Evolutionary conservation across 805 yeast species (phyloP).

Genomic region (Saccharomycopsis javanensis): DNA sequence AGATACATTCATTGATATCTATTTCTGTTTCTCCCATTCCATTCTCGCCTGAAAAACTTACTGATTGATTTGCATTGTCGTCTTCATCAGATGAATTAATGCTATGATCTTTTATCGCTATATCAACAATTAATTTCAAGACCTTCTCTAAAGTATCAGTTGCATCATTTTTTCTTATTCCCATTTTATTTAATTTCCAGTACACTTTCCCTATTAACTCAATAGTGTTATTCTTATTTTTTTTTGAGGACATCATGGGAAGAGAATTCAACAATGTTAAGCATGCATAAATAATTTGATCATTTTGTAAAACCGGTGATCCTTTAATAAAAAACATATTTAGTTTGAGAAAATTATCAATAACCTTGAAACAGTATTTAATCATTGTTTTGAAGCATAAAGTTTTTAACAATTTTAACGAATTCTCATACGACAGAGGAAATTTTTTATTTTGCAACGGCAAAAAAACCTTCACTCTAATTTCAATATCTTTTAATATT

Average conservation of each 20-base stretch:
- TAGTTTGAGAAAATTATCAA: constrained; percentile 35
- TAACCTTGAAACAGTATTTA: constrained; percentile 35
- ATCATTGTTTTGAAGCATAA: constrained; percentile 34
- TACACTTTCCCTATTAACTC: constrained; percentile 42
- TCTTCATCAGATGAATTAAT: constrained; percentile 5
- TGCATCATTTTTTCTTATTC: constrained; percentile 48
- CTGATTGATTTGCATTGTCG: constrained; percentile 12
- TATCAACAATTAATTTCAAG: constrained; percentile 40
- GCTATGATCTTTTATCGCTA: constrained; percentile 26
- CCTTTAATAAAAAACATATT: constrained; percentile 42
- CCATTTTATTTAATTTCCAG: constrained; percentile 50
- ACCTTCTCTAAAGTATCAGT: constrained; percentile 51
- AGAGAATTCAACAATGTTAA: constrained; percentile 41
- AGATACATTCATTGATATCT: background rate
- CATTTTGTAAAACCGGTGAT: constrained; percentile 42
- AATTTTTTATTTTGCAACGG: constrained; percentile 25
- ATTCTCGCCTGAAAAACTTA: background rate
- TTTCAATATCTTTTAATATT: constrained; percentile 24
- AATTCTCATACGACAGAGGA: constrained; percentile 21
- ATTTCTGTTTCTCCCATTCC: constrained; percentile 10
- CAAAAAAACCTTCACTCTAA: constrained; percentile 6
- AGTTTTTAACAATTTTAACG: constrained; percentile 23
- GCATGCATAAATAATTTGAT: constrained; percentile 47
- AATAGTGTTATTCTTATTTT: constrained; percentile 34
- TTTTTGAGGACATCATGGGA: constrained; percentile 24